Conservation (phyloP, 805 yeast genomes). For the Tetrapisispora namnaoensis region DNA sequence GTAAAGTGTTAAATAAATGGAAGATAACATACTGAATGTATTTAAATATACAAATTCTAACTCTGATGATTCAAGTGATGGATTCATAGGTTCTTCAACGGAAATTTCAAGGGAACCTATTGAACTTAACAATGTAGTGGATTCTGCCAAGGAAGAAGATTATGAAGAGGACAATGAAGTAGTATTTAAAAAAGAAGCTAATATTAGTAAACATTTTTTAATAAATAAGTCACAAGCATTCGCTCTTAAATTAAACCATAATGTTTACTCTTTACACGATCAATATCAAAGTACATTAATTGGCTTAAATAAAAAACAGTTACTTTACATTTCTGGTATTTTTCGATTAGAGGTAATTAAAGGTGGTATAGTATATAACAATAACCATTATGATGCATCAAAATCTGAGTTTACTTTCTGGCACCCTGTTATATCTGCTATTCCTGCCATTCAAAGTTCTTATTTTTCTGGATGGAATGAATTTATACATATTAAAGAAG, state of each 20-base stretch:
- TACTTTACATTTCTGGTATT: constrained; percentile 19
- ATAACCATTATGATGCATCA: constrained; percentile 25
- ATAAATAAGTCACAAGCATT: constrained; percentile 3
- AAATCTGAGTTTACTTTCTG: constrained; percentile 13
- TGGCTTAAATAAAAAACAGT: constrained; percentile 19
- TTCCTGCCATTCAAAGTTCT: constrained; percentile 22
- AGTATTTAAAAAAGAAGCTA: neutral
- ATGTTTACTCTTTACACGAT: constrained; percentile 9
- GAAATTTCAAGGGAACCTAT: neutral
- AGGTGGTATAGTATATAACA: constrained; percentile 27
- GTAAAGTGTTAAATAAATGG: neutral
- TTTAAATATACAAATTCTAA: neutral
- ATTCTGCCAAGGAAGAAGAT: neutral
- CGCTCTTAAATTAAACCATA: constrained; percentile 6
- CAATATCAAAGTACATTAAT: constrained; percentile 9
- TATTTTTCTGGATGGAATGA: constrained; percentile 29
- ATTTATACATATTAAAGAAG: constrained; percentile 6
- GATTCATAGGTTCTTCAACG: neutral
- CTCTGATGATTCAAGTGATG: constrained; percentile 1
- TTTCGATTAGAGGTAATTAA: constrained; percentile 22
- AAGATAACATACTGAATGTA: neutral
- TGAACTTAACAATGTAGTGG: neutral
- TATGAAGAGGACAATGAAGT: neutral
- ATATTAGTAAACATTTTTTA: neutral
- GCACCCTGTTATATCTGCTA: constrained; percentile 24